Percentiles rank a stretch among this genome's conserved stretches.
Conservation (phyloP, 1,139 yeast genomes). For the Martiniozyma asiatica region DNA sequence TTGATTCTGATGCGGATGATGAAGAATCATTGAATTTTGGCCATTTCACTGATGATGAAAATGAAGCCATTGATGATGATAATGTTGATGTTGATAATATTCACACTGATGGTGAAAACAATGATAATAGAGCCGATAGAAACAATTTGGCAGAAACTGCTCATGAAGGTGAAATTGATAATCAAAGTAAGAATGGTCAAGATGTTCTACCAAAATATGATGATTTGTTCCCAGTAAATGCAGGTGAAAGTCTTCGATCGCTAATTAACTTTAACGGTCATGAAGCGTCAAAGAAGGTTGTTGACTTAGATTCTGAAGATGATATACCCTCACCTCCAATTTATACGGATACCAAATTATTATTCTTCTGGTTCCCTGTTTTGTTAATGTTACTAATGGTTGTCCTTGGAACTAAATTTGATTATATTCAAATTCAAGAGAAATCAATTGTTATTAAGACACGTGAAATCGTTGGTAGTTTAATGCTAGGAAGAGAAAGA, state of each 20-base stretch:
- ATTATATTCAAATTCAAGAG: slow-evolving; percentile 26
- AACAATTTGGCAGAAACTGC: slow-evolving; percentile 13
- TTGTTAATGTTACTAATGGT: slow-evolving; percentile 43
- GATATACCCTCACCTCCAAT: background rate
- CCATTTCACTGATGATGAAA: slow-evolving; percentile 16
- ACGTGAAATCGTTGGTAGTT: slow-evolving; percentile 39
- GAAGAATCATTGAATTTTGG: slow-evolving; percentile 1
- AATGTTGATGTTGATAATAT: slow-evolving; percentile 14
- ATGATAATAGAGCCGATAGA: slow-evolving; percentile 19
- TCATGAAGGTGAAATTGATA: slow-evolving; percentile 5
- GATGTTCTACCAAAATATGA: slow-evolving; percentile 63
- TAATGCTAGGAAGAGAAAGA: slow-evolving; percentile 61
- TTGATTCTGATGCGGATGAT: too few species aligned
- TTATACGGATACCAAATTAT: slow-evolving; percentile 68
- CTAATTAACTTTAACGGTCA: slow-evolving; percentile 23
- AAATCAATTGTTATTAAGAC: slow-evolving; percentile 24
- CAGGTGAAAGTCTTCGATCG: slow-evolving; percentile 31
- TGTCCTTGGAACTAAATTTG: slow-evolving; percentile 34
- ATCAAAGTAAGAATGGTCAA: slow-evolving; percentile 6
- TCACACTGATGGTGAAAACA: slow-evolving; percentile 15
- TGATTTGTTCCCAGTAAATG: slow-evolving; percentile 67
- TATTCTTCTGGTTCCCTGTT: slow-evolving; percentile 81
- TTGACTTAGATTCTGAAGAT: slow-evolving; percentile 1
- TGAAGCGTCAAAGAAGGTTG: slow-evolving; percentile 7
- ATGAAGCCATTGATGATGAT: too few species aligned